A percentile compares a stretch with the other conserved stretches of the same genome.
phyloP scores from a whole-genome alignment of 176 grass and related monocot genomes.

The Oropetium thomaeum region DNA sequence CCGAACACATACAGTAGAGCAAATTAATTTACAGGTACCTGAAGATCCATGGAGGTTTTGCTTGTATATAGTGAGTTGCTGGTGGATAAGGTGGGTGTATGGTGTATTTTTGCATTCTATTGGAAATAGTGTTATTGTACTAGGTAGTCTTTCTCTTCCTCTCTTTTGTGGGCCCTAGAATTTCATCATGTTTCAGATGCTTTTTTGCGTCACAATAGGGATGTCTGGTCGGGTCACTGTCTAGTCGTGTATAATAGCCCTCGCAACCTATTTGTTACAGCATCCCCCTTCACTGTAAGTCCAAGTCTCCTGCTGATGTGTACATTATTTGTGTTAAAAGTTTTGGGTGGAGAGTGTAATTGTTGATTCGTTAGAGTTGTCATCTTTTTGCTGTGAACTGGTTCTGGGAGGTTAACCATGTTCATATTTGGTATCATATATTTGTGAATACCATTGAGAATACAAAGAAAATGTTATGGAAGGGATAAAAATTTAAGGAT shows the following conservation, averaged over 20 bases:
- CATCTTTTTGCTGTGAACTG: background rate
- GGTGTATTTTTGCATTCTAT: slow-evolving; percentile 26
- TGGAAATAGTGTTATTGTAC: slow-evolving; percentile 56
- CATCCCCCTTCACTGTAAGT: slow-evolving; percentile 36
- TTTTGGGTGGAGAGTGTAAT: slow-evolving; percentile 40
- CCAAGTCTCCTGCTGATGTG: slow-evolving; percentile 28
- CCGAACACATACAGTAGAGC: slow-evolving; percentile 4
- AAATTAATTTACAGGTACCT: slow-evolving; percentile 1
- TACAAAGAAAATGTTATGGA: too few relatives aligned
- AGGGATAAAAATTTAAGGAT: too few relatives aligned
- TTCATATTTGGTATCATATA: too few relatives aligned
- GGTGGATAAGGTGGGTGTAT: slow-evolving; percentile 31
- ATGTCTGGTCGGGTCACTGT: slow-evolving; percentile 12
- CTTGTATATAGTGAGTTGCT: slow-evolving; percentile 56
- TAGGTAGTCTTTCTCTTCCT: slow-evolving; percentile 50
- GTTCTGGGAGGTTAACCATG: too few relatives aligned
- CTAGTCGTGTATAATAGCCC: slow-evolving; percentile 54
- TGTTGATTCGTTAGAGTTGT: slow-evolving; percentile 1
- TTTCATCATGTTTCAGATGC: slow-evolving; percentile 37
- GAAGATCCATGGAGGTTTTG: slow-evolving; percentile 38
- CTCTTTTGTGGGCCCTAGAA: slow-evolving; percentile 16
- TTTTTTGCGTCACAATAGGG: slow-evolving; percentile 39
- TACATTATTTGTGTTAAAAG: slow-evolving; percentile 43
- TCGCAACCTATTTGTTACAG: slow-evolving; percentile 20
- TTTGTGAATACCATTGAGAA: too few relatives aligned